A percentile compares a stretch with the other conserved stretches of the same genome.
phyloP scores from a whole-genome alignment of 2,329 filamentous ascomycete species.

The Lasiodiplodia gonubiensis region DNA sequence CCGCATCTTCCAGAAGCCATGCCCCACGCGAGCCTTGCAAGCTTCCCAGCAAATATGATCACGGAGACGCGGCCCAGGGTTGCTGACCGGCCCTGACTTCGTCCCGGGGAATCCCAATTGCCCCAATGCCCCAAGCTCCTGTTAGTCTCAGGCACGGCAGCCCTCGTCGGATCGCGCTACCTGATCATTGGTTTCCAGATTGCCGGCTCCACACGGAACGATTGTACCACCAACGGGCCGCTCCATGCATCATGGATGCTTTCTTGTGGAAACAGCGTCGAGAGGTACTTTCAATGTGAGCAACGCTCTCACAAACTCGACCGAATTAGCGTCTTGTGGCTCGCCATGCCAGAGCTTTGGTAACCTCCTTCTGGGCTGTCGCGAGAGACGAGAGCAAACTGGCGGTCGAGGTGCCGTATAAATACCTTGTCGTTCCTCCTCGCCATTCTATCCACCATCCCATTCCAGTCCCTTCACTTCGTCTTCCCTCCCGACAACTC shows the following conservation, averaged over 20 bases:
- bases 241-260: constrained; percentile 25
- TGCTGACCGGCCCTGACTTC: not conserved
- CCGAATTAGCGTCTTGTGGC: constrained; percentile 38
- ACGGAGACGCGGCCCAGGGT: constrained; percentile 10
- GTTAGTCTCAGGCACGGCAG: constrained; percentile 23
- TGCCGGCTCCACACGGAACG: constrained; percentile 22
- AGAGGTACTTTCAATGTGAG: constrained; percentile 22
- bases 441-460: constrained; percentile 10
- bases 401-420: constrained; percentile 24
- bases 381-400: constrained; percentile 11
- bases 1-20: constrained; percentile 26
- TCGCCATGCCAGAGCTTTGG: constrained; percentile 55
- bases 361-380: constrained; percentile 9
- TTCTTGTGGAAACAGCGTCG: constrained; percentile 18
- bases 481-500: not conserved
- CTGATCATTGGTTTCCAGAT: constrained; percentile 25
- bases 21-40: constrained; percentile 16
- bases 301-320: constrained; percentile 18
- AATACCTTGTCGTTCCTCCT: constrained; percentile 20
- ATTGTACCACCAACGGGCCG: constrained; percentile 28
- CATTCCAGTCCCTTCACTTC: constrained; percentile 1
- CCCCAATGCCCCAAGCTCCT: constrained; percentile 20
- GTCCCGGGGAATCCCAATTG: constrained; percentile 18
- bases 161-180: constrained; percentile 13
- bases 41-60: constrained; percentile 18